Evolutionary conservation across 1,284 basidiomycete genomes (phyloP).

Genomic region (Porodaedalea pini): DNA sequence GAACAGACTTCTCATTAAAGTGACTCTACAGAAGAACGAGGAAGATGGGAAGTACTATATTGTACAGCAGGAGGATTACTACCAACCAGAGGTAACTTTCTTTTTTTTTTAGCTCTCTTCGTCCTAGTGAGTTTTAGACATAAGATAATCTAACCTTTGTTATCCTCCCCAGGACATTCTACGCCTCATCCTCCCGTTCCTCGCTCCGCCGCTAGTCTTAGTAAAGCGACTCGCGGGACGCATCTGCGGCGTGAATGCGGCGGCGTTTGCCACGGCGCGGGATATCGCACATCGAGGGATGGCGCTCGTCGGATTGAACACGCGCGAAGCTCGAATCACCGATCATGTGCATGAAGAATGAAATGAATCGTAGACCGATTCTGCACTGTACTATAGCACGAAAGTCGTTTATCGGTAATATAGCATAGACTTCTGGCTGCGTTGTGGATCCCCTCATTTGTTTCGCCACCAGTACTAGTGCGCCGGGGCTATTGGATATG

Average conservation of each 20-base stretch:
- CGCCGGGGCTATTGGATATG: too few relatives aligned
- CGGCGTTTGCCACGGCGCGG: conserved; percentile 3
- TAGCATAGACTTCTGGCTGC: too few relatives aligned
- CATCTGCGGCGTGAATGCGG: conserved; percentile 3
- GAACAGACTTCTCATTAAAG: conserved; percentile 39
- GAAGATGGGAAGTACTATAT: conserved; percentile 44
- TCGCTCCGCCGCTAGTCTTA: conserved; percentile 6
- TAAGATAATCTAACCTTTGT: not conserved
- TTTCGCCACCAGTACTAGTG: too few relatives aligned
- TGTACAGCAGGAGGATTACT: conserved; percentile 56
- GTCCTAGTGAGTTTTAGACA: not conserved
- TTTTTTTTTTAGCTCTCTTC: not conserved
- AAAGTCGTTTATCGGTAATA: too few relatives aligned
- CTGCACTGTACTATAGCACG: too few relatives aligned
- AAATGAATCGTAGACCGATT: too few relatives aligned
- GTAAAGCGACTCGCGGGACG: conserved; percentile 8
- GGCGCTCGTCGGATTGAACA: not conserved
- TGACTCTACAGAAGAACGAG: conserved; percentile 38
- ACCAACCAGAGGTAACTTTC: conserved; percentile 50
- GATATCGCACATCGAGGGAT: not conserved
- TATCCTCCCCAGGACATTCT: conserved; percentile 6
- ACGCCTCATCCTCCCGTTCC: conserved; percentile 15
- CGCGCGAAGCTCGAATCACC: not conserved
- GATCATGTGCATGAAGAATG: not conserved
- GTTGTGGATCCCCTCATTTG: too few relatives aligned